Evolutionary conservation across 345 rosid genomes (phyloP).

Genomic region (Citrus mangshanensis): DNA sequence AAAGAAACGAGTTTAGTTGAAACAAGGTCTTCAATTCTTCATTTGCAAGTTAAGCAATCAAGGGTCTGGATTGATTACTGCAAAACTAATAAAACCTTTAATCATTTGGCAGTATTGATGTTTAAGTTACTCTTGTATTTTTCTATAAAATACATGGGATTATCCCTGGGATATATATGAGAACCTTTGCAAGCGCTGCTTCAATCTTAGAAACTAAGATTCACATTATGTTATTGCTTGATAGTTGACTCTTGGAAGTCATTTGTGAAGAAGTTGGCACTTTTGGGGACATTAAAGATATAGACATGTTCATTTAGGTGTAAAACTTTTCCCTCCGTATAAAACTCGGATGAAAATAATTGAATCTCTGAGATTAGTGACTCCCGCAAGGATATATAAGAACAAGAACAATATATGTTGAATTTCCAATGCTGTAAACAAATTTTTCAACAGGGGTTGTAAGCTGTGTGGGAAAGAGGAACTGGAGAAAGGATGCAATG

Average conservation of each 20-base stretch:
- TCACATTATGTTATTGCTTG: background rate
- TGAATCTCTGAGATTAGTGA: background rate
- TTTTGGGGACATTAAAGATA: background rate
- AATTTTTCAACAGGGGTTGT: conserved; percentile 53
- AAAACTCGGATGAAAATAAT: background rate
- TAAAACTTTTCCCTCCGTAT: background rate
- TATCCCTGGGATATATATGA: background rate
- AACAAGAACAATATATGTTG: background rate
- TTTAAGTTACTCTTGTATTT: background rate
- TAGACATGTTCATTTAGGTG: background rate
- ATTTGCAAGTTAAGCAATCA: background rate
- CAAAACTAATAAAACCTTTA: background rate
- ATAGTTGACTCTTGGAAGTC: background rate
- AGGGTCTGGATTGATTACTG: background rate
- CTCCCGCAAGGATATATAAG: background rate
- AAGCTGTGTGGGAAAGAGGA: conserved; percentile 77
- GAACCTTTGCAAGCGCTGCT: background rate
- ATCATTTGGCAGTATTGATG: background rate
- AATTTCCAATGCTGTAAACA: background rate
- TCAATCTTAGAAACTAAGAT: background rate
- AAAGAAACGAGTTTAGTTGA: too few relatives aligned
- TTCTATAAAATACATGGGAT: too few relatives aligned
- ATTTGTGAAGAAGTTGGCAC: background rate
- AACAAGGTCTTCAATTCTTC: too few relatives aligned
- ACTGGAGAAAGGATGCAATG: conserved; percentile 83